phyloP scores from a whole-genome alignment of 306 rosid species.

The Quercus gilva region DNA sequence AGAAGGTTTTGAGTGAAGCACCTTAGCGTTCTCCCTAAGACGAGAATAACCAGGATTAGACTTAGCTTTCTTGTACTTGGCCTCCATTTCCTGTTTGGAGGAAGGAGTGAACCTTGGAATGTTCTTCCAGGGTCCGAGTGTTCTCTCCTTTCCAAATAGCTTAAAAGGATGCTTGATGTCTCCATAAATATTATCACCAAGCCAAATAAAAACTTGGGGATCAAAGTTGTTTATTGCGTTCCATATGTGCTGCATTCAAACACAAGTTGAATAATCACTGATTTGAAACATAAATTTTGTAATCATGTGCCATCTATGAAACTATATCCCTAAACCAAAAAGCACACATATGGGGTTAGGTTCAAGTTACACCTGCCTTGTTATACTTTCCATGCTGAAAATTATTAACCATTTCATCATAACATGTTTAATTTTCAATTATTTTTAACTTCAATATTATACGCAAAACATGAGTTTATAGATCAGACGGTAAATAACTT shows the following conservation, averaged over 20 bases:
- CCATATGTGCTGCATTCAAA: constrained; percentile 64
- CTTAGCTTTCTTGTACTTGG: constrained; percentile 56
- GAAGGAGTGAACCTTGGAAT: constrained; percentile 63
- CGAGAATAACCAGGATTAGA: constrained; percentile 55
- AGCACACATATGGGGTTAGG: not conserved
- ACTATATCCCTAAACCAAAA: not conserved
- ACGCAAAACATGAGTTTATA: too few relatives aligned
- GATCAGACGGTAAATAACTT: too few relatives aligned
- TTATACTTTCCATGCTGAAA: too few relatives aligned
- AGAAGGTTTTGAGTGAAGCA: constrained; percentile 23
- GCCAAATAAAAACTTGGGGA: constrained; percentile 77
- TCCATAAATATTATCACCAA: constrained; percentile 89
- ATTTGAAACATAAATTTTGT: not conserved
- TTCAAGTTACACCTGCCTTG: too few relatives aligned
- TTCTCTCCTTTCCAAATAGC: constrained; percentile 70
- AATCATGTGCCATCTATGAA: not conserved
- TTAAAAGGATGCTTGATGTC: constrained; percentile 67
- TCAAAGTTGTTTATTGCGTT: constrained; percentile 49
- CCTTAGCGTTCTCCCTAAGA: constrained; percentile 53
- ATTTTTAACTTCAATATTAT: too few relatives aligned
- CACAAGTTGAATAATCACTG: constrained; percentile 10
- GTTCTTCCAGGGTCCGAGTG: constrained; percentile 83
- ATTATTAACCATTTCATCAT: too few relatives aligned
- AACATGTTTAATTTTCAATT: too few relatives aligned
- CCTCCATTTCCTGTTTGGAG: constrained; percentile 59